Percentiles rank a stretch among this genome's conserved stretches.
Evolutionary conservation across 148 eudicot genomes (phyloP).

Genomic region (Tetragonia tetragonoides): DNA sequence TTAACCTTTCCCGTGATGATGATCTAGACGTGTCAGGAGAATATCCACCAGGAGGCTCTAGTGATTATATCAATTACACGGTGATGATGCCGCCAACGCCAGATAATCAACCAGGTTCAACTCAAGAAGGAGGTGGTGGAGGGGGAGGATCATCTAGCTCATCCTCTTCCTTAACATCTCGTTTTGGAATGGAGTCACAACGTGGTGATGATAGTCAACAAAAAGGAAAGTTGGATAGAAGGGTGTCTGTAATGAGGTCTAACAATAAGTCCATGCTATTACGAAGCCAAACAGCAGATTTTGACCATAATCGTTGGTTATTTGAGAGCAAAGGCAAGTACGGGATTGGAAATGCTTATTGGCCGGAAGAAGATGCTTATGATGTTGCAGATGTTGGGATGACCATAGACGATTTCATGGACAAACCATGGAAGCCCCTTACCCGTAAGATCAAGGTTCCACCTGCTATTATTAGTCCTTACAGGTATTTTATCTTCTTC

Average conservation of each 20-base stretch:
- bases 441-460: slow-evolving; percentile 67
- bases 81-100: slow-evolving; percentile 89
- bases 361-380: slow-evolving; percentile 64
- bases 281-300: slow-evolving; percentile 77
- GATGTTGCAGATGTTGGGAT: slow-evolving; percentile 47
- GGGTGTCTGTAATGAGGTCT: slow-evolving; percentile 53
- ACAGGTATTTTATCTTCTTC: slow-evolving; percentile 45
- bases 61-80: slow-evolving; percentile 55
- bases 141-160: background rate
- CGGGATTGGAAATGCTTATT: slow-evolving; percentile 84
- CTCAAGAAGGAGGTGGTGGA: background rate
- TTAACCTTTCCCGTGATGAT: slow-evolving; percentile 51
- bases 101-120: slow-evolving; percentile 58
- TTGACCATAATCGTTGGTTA: slow-evolving; percentile 88
- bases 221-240: slow-evolving; percentile 47
- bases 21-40: slow-evolving; percentile 44
- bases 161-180: slow-evolving; percentile 13
- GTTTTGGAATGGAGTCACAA: slow-evolving; percentile 25
- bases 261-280: slow-evolving; percentile 70
- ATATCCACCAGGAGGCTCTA: slow-evolving; percentile 26
- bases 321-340: slow-evolving; percentile 86
- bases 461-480: slow-evolving; percentile 70
- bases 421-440: slow-evolving; percentile 96
- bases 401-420: slow-evolving; percentile 75
- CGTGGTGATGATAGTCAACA: slow-evolving; percentile 5